Percentiles rank a stretch among this genome's conserved stretches.
phyloP scores from a whole-genome alignment of 345 rosid species.

The Citrus cavaleriei region DNA sequence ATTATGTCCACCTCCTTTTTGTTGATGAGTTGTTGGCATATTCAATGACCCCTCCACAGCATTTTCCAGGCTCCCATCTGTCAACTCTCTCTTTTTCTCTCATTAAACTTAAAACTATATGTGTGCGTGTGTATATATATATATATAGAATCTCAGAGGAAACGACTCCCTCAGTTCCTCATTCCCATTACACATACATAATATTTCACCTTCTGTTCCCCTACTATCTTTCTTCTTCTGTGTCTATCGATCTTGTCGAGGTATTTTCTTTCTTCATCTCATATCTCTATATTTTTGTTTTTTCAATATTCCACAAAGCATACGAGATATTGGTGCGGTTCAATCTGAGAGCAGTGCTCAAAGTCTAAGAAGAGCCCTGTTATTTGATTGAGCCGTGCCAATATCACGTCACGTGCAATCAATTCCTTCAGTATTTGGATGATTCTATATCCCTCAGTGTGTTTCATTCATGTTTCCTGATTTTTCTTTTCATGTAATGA shows the following conservation, averaged over 20 bases:
- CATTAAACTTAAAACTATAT: slow-evolving; percentile 1
- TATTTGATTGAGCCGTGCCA: slow-evolving; percentile 99
- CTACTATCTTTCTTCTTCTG: background rate
- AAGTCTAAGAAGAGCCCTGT: slow-evolving; percentile 25
- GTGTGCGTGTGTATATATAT: no score
- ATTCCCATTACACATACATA: background rate
- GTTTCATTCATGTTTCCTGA: background rate
- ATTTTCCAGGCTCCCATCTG: slow-evolving; percentile 13
- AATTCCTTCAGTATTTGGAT: background rate
- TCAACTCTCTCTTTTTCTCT: slow-evolving; percentile 5
- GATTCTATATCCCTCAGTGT: background rate
- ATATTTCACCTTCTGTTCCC: background rate
- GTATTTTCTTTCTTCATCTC: background rate
- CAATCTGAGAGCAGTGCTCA: slow-evolving; percentile 57
- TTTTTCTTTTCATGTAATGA: no score
- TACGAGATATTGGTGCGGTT: slow-evolving; percentile 91
- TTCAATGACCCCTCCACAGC: slow-evolving; percentile 47
- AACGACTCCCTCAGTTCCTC: slow-evolving; percentile 3
- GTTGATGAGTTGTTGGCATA: slow-evolving; percentile 74
- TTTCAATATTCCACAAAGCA: background rate
- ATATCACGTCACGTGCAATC: slow-evolving; percentile 72
- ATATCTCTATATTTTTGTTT: background rate
- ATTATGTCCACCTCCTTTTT: slow-evolving; percentile 50
- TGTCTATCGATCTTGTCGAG: no score
- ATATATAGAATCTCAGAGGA: slow-evolving; percentile 13